These are phyloP conservation scores for Geum urbanum DNA, from an alignment of 306 rosid genomes.

Conservation along the genomic window DNA sequence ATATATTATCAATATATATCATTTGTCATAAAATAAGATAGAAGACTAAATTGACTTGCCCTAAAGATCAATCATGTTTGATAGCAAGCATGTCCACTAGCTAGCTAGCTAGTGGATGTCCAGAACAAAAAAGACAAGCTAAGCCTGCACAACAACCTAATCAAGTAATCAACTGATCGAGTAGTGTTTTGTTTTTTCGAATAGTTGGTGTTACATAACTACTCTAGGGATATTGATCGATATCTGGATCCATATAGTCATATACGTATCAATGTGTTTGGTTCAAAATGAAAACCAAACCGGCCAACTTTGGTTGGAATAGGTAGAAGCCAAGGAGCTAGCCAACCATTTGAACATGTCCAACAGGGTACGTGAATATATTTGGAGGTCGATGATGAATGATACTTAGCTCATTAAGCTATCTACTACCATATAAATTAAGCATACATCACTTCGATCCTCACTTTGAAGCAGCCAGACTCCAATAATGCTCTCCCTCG, in stretches of 20 bases:
- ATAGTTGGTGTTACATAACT: neutral
- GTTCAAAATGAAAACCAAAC: neutral
- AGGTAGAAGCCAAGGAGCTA: neutral
- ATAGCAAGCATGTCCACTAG: neutral
- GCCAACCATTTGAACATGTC: neutral
- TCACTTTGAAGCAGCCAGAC: conserved; percentile 3
- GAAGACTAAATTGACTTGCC: neutral
- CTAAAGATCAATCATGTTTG: neutral
- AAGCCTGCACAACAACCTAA: neutral
- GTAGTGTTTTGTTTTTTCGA: neutral
- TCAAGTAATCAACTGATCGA: neutral
- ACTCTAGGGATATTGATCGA: neutral
- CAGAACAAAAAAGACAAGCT: conserved; percentile 1
- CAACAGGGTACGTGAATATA: neutral
- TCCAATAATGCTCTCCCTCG: conserved; percentile 16
- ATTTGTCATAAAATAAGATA: neutral
- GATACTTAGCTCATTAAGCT: neutral
- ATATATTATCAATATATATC: neutral
- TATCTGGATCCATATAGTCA: neutral
- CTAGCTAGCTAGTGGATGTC: neutral
- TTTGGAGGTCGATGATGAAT: neutral
- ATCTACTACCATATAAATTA: neutral
- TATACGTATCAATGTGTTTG: neutral
- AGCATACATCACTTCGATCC: neutral
- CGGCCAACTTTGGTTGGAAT: neutral